Evolutionary conservation across 1,284 basidiomycete genomes (phyloP), one percentile per base, ranked within the genome.

Genomic region (Singerocomus inundabilis): DNA sequence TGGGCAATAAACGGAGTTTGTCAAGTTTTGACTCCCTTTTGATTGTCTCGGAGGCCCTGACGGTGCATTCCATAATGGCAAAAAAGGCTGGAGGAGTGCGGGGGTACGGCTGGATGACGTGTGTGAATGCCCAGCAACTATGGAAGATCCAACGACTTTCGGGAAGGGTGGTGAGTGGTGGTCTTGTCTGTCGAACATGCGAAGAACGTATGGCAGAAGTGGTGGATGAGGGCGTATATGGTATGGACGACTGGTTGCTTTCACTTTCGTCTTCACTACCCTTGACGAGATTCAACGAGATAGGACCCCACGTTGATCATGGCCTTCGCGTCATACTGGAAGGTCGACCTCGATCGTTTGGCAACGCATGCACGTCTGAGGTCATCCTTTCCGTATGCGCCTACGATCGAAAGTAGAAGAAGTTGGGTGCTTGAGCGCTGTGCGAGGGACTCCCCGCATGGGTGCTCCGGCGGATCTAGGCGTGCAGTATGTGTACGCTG

Each of bases 51-150:
- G 48, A 51, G 38, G 46, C 49, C 41, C 59, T 58, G 50, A 53
- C 15, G 28, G 13, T 43, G 49, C 18, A 16, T 59, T 53, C 49
- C 29, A 8, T 56, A 47, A 57, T 53, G 46, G 30, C 11, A 24
- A 42, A 53, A 40, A 51, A 56, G 50, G 45, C 36, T 46, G 41
- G 49, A 49, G 46, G 57, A 48, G 21, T 59, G 62, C 35, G 60
- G 62, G 57, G 63, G 33, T 51, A 38, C 13, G 28, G 42, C 44
- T n/a, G 31, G 31, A 52, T 56, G 60, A 56, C 57, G 59, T 53
- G 25, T 49, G 56, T 55, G 44, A 36, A 30, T 6, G 45, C 15
- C 26, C 10, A n/a, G n/a, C 26, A 32, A 16, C 51, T 41, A 54
- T 46, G 51, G 44, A 52, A 51, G 50, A 55, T 34, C 41, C 26